phyloP scores from a whole-genome alignment of 164 flowering plant genomes.

The Protea cynaroides region DNA sequence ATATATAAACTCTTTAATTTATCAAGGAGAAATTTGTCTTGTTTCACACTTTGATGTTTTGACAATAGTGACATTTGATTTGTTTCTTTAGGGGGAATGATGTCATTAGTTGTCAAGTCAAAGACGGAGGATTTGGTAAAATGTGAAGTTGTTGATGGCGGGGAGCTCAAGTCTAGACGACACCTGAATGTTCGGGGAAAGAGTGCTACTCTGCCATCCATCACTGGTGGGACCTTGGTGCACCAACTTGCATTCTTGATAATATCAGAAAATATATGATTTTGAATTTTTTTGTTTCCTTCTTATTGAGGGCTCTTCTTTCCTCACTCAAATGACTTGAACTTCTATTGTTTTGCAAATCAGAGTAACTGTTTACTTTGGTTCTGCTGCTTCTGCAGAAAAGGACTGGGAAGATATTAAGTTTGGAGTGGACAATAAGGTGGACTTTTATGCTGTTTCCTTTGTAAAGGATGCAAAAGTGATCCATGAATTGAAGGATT shows the following conservation, averaged over 20 bases:
- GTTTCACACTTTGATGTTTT: slow-evolving; percentile 1
- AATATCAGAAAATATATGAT: not conserved
- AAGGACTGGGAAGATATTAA: slow-evolving; percentile 95
- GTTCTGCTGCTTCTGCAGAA: slow-evolving; percentile 50
- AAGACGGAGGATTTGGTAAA: slow-evolving; percentile 88
- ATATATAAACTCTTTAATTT: not conserved
- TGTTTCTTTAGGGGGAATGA: slow-evolving; percentile 81
- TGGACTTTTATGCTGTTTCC: slow-evolving; percentile 95
- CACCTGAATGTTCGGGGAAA: slow-evolving; percentile 98
- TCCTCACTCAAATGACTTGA: not conserved
- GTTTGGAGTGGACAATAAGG: slow-evolving; percentile 91
- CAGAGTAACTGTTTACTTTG: slow-evolving; percentile 6
- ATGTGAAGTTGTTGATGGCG: slow-evolving; percentile 98
- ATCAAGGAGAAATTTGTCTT: not conserved
- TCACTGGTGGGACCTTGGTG: slow-evolving; percentile 53
- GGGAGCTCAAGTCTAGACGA: slow-evolving; percentile 92
- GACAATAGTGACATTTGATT: slow-evolving; percentile 4
- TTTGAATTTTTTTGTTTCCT: slow-evolving; percentile 1
- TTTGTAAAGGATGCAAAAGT: slow-evolving; percentile 95
- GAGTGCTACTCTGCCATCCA: slow-evolving; percentile 97
- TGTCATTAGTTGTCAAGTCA: slow-evolving; percentile 86
- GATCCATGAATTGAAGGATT: slow-evolving; percentile 84
- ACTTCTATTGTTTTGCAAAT: slow-evolving; percentile 6
- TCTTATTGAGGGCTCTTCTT: not conserved
- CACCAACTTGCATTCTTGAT: not conserved